These are phyloP conservation scores for Phanerodontia chrysosporium DNA, from an alignment of 768 basidiomycete genomes.

Conservation along the genomic window DNA sequence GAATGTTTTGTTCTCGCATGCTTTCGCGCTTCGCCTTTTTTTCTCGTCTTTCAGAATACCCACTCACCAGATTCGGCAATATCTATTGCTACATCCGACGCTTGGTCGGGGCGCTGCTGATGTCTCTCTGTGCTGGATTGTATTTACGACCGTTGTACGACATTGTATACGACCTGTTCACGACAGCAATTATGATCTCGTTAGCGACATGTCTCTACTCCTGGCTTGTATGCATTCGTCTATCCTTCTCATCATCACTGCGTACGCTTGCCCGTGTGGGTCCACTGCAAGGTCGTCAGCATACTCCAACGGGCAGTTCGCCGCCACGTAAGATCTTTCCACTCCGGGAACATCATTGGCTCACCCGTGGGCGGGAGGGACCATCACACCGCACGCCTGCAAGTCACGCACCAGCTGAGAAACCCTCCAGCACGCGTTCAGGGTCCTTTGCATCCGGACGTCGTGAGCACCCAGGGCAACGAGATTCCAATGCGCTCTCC, in stretches of 20 bases:
- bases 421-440: conserved; percentile 43
- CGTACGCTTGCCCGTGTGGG: too few species aligned
- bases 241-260: too few species aligned
- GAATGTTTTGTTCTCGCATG: not conserved
- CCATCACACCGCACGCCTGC: not conserved
- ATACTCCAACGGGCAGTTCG: too few species aligned
- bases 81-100: not conserved
- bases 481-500: conserved; percentile 36
- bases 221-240: not conserved
- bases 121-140: not conserved
- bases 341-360: not conserved
- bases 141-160: conserved; percentile 1
- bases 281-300: too few species aligned
- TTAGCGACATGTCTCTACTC: too few species aligned
- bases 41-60: not conserved
- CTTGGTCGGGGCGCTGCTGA: not conserved
- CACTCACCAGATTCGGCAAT: not conserved
- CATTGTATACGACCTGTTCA: not conserved
- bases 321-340: too few species aligned
- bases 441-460: conserved; percentile 34
- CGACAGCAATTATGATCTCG: not conserved
- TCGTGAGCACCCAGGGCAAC: conserved; percentile 45
- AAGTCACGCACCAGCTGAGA: conserved; percentile 33
- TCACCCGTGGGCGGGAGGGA: not conserved
- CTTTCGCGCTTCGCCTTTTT: not conserved